A percentile compares a stretch with the other conserved stretches of the same genome.
Conservation (phyloP, 164 flowering plant species). For the Nymphaea thermarum region DNA sequence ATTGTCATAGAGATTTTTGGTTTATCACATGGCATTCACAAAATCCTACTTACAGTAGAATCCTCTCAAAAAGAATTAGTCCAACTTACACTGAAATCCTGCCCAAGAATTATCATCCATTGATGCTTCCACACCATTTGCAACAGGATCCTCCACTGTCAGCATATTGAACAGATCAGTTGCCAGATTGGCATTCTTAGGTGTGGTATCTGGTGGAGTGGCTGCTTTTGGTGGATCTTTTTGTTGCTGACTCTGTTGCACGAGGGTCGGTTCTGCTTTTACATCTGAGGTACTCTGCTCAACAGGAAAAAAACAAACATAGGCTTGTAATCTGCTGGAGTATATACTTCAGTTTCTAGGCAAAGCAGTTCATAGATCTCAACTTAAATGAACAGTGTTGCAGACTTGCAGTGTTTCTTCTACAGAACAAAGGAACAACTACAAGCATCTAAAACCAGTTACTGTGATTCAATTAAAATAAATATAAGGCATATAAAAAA, state of each 20-base stretch:
- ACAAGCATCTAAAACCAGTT: too few species aligned
- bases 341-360: too few species aligned
- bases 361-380: too few species aligned
- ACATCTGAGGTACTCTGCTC: slow-evolving; percentile 30
- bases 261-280: slow-evolving; percentile 24
- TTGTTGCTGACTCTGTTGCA: slow-evolving; percentile 24
- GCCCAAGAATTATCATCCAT: slow-evolving; percentile 77
- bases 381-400: too few species aligned
- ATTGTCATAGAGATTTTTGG: too few species aligned
- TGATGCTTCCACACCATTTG: slow-evolving; percentile 42
- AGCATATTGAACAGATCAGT: slow-evolving; percentile 91
- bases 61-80: neutral
- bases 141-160: slow-evolving; percentile 57
- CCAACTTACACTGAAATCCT: slow-evolving; percentile 76
- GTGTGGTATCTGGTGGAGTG: slow-evolving; percentile 23
- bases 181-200: slow-evolving; percentile 68
- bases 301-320: neutral
- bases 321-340: too few species aligned
- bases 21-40: too few species aligned
- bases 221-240: slow-evolving; percentile 7
- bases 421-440: too few species aligned
- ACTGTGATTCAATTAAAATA: too few species aligned
- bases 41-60: too few species aligned
- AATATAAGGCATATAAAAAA: too few species aligned
- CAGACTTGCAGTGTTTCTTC: too few species aligned